Conservation (phyloP, 1,139 yeast genomes). For the Zygosaccharomyces pseudobailii region DNA sequence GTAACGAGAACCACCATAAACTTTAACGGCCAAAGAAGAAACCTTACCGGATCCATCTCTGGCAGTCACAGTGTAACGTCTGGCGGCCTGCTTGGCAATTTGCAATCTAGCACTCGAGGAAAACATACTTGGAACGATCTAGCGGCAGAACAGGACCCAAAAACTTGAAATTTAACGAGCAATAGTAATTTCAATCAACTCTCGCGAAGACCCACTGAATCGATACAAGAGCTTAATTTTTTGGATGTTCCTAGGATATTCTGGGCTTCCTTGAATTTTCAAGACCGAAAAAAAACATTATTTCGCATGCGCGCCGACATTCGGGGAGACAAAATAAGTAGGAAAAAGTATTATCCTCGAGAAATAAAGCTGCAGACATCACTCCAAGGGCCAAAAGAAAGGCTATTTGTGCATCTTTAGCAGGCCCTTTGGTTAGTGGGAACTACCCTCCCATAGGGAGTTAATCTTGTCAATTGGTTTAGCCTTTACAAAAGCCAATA, state of each 20-base stretch:
- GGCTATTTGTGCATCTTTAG: background rate
- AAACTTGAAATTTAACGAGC: background rate
- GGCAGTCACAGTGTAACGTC: conserved; percentile 41
- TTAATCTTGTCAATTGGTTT: background rate
- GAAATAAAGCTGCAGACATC: background rate
- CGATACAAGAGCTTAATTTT: background rate
- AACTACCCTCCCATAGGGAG: no score
- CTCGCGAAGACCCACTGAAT: background rate
- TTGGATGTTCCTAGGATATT: background rate
- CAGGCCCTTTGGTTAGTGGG: background rate
- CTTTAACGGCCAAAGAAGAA: conserved; percentile 71
- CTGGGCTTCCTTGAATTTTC: background rate
- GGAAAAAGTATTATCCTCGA: background rate
- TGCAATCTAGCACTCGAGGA: conserved; percentile 19
- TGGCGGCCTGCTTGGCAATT: conserved; percentile 25
- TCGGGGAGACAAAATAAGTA: background rate
- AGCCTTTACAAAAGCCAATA: background rate
- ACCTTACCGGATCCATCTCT: conserved; percentile 49
- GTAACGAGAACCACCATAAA: conserved; percentile 83
- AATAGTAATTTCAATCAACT: background rate
- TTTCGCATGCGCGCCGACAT: conserved; percentile 3
- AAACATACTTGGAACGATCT: conserved; percentile 11
- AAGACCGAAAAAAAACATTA: background rate
- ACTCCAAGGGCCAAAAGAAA: background rate
- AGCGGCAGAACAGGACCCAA: conserved; percentile 1